Base-by-base conservation (phyloP, 2,329 filamentous ascomycete genomes). In the Teratosphaeria viscida region DNA sequence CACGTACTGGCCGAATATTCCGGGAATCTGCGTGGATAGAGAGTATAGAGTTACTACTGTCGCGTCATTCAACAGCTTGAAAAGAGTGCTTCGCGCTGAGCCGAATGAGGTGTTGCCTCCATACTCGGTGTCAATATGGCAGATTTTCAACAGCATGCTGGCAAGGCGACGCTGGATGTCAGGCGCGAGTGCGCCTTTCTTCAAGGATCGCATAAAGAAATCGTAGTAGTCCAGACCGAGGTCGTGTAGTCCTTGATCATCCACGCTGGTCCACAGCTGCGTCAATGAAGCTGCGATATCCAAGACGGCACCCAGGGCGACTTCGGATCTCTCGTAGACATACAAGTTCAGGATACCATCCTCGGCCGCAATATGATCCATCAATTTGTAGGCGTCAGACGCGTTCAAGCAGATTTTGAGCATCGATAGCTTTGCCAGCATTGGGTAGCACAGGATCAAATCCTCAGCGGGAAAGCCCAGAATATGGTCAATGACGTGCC, bases 1-100 rank as follows among this genome's bases (percentile, higher is more conserved):
- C n/a, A 92, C 81, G 68, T 89, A 97, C 1, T 89, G 81, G 12
- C 85, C 82, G 71, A 99, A 99, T 29, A 99, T 79, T 5, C 79
- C 78, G 0, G 90, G 83, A 19, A 97, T 77, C 2, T 81, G 80
- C 59, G 83, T 78, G 0, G 88, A 86, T 57, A 96, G 82, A 61
- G 82, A 83, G 68, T 88, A 91, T 68, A 95, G 94, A 54, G 94
- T 86, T 11, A 79, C 73, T 67, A 92, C 83, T 57, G 83, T 79
- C 0, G 87, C 85, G 14, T 81, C 78, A 52, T 81, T 77, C 7
- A 97, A 77, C 26, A 97, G 83, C 11, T 80, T 81, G 59, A 97
- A 85, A 3, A 97, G 79, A 55, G 82, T 88, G 8, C 88, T 90
- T 62, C 89, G 76, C 8, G 84, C 79, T 1, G 85, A 85, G 19